Evolutionary conservation across 108 stramenopile genomes (phyloP).

Genomic region (Nitzschia palea): DNA sequence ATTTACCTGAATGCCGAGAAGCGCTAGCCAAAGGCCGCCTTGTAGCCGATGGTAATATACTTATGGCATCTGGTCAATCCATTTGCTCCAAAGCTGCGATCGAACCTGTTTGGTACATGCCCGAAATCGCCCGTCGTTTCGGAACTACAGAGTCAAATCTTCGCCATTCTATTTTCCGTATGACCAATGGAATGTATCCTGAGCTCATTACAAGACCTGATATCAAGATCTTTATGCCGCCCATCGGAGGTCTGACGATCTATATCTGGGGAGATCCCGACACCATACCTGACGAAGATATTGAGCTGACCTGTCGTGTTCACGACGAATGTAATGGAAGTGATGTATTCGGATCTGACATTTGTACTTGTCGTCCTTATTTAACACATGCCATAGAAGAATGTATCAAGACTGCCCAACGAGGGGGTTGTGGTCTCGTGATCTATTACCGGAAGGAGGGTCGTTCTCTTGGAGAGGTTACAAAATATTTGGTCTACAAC

Average conservation of each 20-base stretch:
- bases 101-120: slow-evolving; percentile 99
- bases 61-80: slow-evolving; percentile 88
- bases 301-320: slow-evolving; percentile 94
- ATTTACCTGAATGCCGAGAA: slow-evolving; percentile 95
- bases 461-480: slow-evolving; percentile 93
- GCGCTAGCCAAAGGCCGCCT: slow-evolving; percentile 86
- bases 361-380: slow-evolving; percentile 98
- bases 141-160: slow-evolving; percentile 88
- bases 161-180: slow-evolving; percentile 94
- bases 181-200: slow-evolving; percentile 99
- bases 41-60: slow-evolving; percentile 90
- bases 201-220: slow-evolving; percentile 97
- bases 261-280: slow-evolving; percentile 99
- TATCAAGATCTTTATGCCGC: slow-evolving; percentile 97
- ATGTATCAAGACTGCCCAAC: slow-evolving; percentile 94
- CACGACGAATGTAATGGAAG: slow-evolving; percentile 99
- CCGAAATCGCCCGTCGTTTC: slow-evolving; percentile 96
- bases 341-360: slow-evolving; percentile 98
- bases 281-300: slow-evolving; percentile 96
- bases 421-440: slow-evolving; percentile 93
- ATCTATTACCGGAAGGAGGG: slow-evolving; percentile 99
- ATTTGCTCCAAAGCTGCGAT: slow-evolving; percentile 97
- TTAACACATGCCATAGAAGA: slow-evolving; percentile 99
- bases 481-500: slow-evolving; percentile 99
- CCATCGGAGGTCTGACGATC: slow-evolving; percentile 98